Evolutionary conservation across 495 filamentous ascomycete genomes (phyloP), one percentile per base, ranked within the genome.

Genomic region (Aspergillus haitiensis): DNA sequence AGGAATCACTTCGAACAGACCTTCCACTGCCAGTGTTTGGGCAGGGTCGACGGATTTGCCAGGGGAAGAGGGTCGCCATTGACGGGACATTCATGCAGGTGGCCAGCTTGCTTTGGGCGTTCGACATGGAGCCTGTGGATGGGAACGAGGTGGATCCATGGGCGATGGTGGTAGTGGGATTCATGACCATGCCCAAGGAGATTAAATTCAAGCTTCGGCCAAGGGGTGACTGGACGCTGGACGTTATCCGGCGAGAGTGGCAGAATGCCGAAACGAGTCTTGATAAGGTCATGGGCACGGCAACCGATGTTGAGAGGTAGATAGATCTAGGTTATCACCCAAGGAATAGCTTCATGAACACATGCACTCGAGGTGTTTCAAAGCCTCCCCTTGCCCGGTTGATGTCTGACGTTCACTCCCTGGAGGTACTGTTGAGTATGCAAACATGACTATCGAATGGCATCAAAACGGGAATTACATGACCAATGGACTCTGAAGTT

Each of bases 1-100:
- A 59, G 12, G 35, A 16, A 16, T 63, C 52, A 16, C 52, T 70
- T 12, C 61, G 62, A 13, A 60, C 60, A 1, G 70, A 70, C 33
- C 67, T 72, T 35, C 70, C 70, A 1, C 31, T 70, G 35, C 67
- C 70, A 6, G 70, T 72, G 0, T 72, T 70, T 53, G 70, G 70
- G 8, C 68, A 70, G 36, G 70, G 68, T 2, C 64, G 68, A 7
- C 64, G 70, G 2, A 66, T 70, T 18, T 72, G 70, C 54, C 70
- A 67, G 53, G 70, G 70, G 6, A 72, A 69, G 52, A 45, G 63
- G 11, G 63, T 72, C 16, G 70, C 70, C 7, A 67, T 54, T 4
- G 68, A 70, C 49, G 65, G 68, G 8, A 52, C 61, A 1, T 71
- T 69, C n/a, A 57, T 72, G 66, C 63, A 69, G 45, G 46, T 72